Evolutionary conservation across 306 rosid species (phyloP).

Genomic region (Canavalia gladiata): DNA sequence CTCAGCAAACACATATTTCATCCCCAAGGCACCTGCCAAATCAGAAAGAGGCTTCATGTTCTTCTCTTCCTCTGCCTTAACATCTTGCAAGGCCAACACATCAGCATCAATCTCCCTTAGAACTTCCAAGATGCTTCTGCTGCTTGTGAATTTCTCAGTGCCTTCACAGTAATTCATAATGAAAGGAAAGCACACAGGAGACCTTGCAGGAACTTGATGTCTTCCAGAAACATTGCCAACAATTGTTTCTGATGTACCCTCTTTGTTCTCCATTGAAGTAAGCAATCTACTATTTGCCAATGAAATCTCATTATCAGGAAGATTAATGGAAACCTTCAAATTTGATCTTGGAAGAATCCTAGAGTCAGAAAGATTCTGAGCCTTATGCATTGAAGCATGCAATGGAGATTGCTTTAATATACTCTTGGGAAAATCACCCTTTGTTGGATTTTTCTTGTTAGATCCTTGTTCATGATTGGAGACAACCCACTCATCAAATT

Average conservation of each 20-base stretch:
- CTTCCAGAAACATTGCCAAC: constrained; percentile 53
- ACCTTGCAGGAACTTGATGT: constrained; percentile 74
- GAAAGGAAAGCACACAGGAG: constrained; percentile 77
- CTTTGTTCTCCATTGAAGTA: constrained; percentile 50
- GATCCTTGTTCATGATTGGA: constrained; percentile 45
- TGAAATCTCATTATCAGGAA: constrained; percentile 88
- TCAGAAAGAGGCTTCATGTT: constrained; percentile 86
- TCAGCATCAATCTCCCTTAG: constrained; percentile 87
- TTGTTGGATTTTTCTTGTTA: constrained; percentile 38
- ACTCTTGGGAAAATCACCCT: constrained; percentile 67
- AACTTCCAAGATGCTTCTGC: constrained; percentile 80
- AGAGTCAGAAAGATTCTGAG: constrained; percentile 49
- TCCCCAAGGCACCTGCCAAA: constrained; percentile 86
- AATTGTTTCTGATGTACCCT: constrained; percentile 45
- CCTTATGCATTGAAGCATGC: constrained; percentile 50
- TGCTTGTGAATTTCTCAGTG: constrained; percentile 57
- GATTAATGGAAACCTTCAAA: constrained; percentile 82
- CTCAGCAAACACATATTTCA: constrained; percentile 89
- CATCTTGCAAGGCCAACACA: constrained; percentile 86
- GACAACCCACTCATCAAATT: constrained; percentile 50
- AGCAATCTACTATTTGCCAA: constrained; percentile 69
- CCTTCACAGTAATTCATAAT: constrained; percentile 59
- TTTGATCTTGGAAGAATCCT: constrained; percentile 59
- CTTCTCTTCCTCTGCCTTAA: constrained; percentile 88
- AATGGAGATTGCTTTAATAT: constrained; percentile 84